These are phyloP conservation scores for Colletotrichum agaves DNA, from an alignment of 2,329 filamentous ascomycete genomes.

Conservation along the genomic window DNA sequence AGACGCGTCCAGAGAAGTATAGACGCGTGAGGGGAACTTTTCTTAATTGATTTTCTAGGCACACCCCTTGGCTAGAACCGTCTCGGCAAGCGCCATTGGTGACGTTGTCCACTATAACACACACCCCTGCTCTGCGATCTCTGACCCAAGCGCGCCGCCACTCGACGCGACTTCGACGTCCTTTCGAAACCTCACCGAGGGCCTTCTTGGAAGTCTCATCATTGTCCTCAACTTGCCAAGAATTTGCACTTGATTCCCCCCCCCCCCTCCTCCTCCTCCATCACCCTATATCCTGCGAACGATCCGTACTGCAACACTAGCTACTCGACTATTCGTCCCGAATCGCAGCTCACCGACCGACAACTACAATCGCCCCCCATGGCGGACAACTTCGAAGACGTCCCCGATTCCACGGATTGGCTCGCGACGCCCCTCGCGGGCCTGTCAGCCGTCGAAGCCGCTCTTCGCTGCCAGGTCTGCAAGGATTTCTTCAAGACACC, in stretches of 20 bases:
- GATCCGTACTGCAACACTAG: too few relatives aligned
- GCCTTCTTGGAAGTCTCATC: background rate
- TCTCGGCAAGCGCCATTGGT: background rate
- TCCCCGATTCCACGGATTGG: conserved; percentile 89
- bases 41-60: conserved; percentile 34
- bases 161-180: conserved; percentile 26
- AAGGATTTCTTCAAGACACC: conserved; percentile 97
- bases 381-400: conserved; percentile 52
- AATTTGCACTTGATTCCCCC: too few relatives aligned
- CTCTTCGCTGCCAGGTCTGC: conserved; percentile 94
- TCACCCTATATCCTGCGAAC: too few relatives aligned
- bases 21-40: conserved; percentile 24
- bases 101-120: conserved; percentile 19
- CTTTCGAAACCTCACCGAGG: background rate
- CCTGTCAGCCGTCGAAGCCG: conserved; percentile 80
- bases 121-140: background rate
- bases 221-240: background rate
- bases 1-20: conserved; percentile 25
- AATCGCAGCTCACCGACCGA: background rate
- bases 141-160: conserved; percentile 24
- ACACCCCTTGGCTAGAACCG: background rate
- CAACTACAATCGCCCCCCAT: conserved; percentile 40
- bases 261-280: too few relatives aligned
- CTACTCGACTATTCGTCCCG: too few relatives aligned
- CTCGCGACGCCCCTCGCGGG: conserved; percentile 73